A percentile compares a stretch with the other conserved stretches of the same genome.
Evolutionary conservation across 495 filamentous ascomycete species (phyloP).

Genomic region (Aspergillus nidulans): DNA sequence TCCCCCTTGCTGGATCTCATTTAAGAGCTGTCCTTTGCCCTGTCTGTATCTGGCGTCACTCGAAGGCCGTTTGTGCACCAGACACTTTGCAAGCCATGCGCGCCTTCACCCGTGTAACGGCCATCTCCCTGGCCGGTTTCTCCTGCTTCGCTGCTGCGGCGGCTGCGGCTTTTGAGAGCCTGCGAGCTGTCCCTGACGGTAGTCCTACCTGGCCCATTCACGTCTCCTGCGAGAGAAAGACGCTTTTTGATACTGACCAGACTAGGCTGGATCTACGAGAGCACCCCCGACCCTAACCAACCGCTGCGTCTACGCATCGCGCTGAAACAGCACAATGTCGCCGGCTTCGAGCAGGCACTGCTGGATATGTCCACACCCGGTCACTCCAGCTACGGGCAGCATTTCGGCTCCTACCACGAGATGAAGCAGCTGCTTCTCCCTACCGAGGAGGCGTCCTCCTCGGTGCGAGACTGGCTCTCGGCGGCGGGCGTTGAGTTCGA

Average conservation of each 20-base stretch:
- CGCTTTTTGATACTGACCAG: neutral
- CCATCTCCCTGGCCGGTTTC: conserved; percentile 38
- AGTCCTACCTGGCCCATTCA: neutral
- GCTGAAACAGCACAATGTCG: conserved; percentile 52
- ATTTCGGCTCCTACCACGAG: conserved; percentile 52
- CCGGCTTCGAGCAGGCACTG: conserved; percentile 57
- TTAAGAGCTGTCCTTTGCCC: neutral
- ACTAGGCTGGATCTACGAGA: conserved; percentile 37
- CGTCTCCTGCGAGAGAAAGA: too few relatives aligned
- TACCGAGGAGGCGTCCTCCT: conserved; percentile 37
- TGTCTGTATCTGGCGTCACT: neutral
- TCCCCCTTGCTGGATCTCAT: neutral
- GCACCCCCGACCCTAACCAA: conserved; percentile 26
- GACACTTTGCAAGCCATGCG: conserved; percentile 19
- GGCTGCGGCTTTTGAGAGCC: conserved; percentile 36
- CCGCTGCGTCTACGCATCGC: conserved; percentile 44
- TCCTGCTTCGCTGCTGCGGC: conserved; percentile 34
- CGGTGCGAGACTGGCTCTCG: conserved; percentile 48
- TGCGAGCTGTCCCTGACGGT: conserved; percentile 35
- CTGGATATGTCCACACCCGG: conserved; percentile 56
- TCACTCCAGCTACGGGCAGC: conserved; percentile 58
- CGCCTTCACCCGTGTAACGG: conserved; percentile 25
- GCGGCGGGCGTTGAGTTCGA: conserved; percentile 45
- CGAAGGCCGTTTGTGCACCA: too few relatives aligned
- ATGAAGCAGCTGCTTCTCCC: conserved; percentile 54